Conservation (phyloP, 371 early-diverging fungal genomes). For the Synchytrium microbalum region DNA sequence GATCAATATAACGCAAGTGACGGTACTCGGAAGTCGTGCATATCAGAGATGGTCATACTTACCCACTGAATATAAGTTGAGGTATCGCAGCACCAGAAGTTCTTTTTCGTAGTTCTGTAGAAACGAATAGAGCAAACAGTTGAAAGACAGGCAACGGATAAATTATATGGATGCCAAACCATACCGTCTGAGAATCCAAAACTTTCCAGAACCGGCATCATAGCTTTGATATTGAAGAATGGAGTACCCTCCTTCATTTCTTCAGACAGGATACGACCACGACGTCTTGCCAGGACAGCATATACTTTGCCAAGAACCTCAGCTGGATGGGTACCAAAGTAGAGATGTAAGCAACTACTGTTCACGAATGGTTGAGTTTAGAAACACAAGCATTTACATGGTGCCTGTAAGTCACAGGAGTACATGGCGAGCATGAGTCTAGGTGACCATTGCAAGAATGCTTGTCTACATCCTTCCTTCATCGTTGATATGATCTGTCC, state of each 20-base stretch:
- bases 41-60: constrained; percentile 7
- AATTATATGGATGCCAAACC: constrained; percentile 7
- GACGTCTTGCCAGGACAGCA: constrained; percentile 77
- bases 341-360: background rate
- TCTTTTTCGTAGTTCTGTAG: constrained; percentile 77
- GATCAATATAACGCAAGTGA: too few species aligned
- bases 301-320: constrained; percentile 95
- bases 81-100: constrained; percentile 93
- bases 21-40: too few species aligned
- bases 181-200: constrained; percentile 97
- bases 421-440: constrained; percentile 92
- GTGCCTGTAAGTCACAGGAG: constrained; percentile 89
- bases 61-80: constrained; percentile 84
- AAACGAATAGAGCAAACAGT: background rate
- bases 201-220: constrained; percentile 95
- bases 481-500: constrained; percentile 86
- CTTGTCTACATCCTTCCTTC: constrained; percentile 72
- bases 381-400: constrained; percentile 33
- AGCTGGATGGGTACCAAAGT: constrained; percentile 32
- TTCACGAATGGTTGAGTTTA: background rate
- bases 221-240: constrained; percentile 83
- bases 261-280: constrained; percentile 82
- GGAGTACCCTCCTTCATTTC: constrained; percentile 94
- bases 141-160: background rate
- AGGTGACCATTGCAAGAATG: constrained; percentile 90